These are phyloP conservation scores for Isoetes taiwanensis DNA, from an alignment of 75 land plant species.

Conservation along the genomic window DNA sequence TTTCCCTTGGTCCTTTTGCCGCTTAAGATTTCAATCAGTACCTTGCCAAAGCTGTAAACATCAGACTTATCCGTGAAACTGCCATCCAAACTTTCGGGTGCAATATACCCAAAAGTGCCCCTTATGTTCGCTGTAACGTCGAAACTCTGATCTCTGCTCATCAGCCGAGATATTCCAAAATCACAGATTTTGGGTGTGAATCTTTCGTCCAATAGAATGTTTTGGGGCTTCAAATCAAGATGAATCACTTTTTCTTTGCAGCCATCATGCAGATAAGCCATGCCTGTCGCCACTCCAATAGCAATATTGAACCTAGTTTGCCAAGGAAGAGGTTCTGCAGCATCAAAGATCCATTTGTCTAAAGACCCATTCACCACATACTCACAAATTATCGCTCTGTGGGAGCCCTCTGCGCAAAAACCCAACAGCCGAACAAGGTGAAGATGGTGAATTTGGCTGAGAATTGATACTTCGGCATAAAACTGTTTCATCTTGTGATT, in stretches of 20 bases:
- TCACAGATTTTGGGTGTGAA: too few relatives aligned
- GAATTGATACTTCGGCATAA: conserved; percentile 19
- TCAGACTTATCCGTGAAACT: too few relatives aligned
- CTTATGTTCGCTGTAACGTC: neutral
- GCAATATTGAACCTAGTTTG: too few relatives aligned
- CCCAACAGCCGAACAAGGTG: conserved; percentile 36
- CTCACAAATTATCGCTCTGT: conserved; percentile 31
- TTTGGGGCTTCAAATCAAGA: conserved; percentile 18
- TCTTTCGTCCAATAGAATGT: conserved; percentile 7
- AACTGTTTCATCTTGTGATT: conserved; percentile 24
- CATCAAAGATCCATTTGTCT: too few relatives aligned
- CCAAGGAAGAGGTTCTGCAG: too few relatives aligned
- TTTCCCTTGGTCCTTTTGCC: too few relatives aligned
- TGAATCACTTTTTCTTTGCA: conserved; percentile 13
- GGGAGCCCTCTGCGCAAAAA: conserved; percentile 19
- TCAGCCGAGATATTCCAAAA: conserved; percentile 1
- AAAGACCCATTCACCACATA: conserved; percentile 34
- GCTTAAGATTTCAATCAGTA: too few relatives aligned
- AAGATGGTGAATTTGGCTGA: conserved; percentile 23
- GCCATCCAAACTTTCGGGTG: too few relatives aligned
- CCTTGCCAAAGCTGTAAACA: too few relatives aligned
- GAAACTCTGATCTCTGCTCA: neutral
- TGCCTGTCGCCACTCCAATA: conserved; percentile 11
- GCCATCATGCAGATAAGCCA: conserved; percentile 18
- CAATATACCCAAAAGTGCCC: conserved; percentile 9